These are phyloP conservation scores for Exutisphaerella laricina DNA, from an alignment of 2,329 filamentous ascomycete species.

Conservation along the genomic window DNA sequence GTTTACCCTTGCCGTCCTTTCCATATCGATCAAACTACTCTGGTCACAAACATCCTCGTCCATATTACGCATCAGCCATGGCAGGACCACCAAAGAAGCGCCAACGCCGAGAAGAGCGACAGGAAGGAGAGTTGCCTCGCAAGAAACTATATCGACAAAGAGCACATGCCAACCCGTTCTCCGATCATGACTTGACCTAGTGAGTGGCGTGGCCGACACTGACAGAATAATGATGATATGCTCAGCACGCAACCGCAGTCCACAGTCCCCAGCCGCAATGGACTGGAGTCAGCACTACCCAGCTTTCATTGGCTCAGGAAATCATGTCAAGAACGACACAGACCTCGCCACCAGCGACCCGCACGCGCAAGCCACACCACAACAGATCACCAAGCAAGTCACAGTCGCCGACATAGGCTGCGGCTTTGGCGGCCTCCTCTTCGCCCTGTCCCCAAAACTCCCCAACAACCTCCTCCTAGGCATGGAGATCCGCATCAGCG, in stretches of 20 bases:
- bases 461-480: conserved; percentile 80
- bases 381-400: conserved; percentile 54
- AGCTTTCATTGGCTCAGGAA: conserved; percentile 47
- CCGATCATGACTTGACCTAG: conserved; percentile 87
- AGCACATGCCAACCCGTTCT: conserved; percentile 97
- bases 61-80: no score
- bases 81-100: conserved; percentile 36
- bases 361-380: conserved; percentile 10
- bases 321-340: conserved; percentile 4
- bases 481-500: conserved; percentile 86
- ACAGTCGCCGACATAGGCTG: conserved; percentile 97
- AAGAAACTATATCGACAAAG: conserved; percentile 97
- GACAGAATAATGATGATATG: no score
- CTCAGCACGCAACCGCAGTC: no score
- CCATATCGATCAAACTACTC: no score
- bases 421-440: conserved; percentile 85
- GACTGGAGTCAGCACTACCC: conserved; percentile 86
- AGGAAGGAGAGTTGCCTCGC: conserved; percentile 63
- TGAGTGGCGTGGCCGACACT: no score
- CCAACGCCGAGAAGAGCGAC: conserved; percentile 44
- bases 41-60: no score
- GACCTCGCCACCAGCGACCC: conserved; percentile 1
- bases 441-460: conserved; percentile 75
- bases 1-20: no score
- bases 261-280: conserved; percentile 73